Evolutionary conservation across 768 basidiomycete species (phyloP).

Genomic region (Tricholomella constricta): DNA sequence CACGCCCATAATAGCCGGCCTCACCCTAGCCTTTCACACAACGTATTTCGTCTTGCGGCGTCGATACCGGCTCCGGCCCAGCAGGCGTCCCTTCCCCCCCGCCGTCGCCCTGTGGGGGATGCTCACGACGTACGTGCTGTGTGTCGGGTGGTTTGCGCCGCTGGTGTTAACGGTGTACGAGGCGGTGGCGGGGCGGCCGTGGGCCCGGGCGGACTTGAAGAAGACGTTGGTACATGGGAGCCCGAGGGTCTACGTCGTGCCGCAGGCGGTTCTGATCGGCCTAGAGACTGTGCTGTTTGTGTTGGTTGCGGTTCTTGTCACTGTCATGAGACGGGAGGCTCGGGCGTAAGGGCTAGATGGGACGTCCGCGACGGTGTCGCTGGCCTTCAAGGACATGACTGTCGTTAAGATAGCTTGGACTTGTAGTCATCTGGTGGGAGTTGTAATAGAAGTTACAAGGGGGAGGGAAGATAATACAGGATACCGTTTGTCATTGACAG

Average conservation of each 20-base stretch:
- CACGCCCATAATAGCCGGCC: background rate
- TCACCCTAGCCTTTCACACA: background rate
- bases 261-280: background rate
- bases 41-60: background rate
- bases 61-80: background rate
- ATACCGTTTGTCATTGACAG: no score
- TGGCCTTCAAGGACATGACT: no score
- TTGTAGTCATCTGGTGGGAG: no score
- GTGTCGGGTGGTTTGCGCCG: background rate
- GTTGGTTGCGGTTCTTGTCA: background rate
- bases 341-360: background rate
- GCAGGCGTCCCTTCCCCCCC: background rate
- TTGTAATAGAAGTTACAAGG: no score
- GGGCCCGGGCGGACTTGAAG: background rate
- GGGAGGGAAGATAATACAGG: no score
- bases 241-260: background rate
- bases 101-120: background rate
- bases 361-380: no score
- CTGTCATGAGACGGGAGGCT: background rate
- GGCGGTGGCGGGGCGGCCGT: background rate
- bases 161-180: background rate
- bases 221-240: background rate
- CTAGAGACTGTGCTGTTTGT: background rate
- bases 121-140: background rate
- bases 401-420: no score